Evolutionary conservation across 139 green algal genomes (phyloP).

Genomic region (Yamagishiella unicocca): DNA sequence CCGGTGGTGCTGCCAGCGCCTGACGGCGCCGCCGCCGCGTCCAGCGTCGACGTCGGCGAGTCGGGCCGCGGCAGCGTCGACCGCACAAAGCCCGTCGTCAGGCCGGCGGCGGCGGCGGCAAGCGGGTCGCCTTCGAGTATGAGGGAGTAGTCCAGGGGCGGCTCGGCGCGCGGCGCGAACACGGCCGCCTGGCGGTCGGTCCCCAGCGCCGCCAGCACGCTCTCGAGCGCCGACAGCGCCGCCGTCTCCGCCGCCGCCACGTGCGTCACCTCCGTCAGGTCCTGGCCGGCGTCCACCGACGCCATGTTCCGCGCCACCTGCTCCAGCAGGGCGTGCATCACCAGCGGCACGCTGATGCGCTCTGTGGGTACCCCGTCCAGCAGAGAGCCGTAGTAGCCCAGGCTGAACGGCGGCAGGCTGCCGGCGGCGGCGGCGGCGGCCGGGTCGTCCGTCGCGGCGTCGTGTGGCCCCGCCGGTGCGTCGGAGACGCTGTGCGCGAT

Average conservation of each 20-base stretch:
- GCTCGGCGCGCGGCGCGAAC: not conserved
- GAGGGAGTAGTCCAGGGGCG: constrained; percentile 9
- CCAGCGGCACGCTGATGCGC: constrained; percentile 61
- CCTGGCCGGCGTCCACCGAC: constrained; percentile 21
- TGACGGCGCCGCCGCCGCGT: not conserved
- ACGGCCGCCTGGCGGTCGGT: not conserved
- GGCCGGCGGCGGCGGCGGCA: constrained; percentile 46
- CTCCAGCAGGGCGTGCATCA: constrained; percentile 73
- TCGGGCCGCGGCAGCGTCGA: constrained; percentile 2
- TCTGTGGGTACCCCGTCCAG: constrained; percentile 63
- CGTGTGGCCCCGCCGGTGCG: not conserved
- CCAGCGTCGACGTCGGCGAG: constrained; percentile 41
- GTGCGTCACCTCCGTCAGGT: constrained; percentile 44
- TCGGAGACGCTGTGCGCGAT: not conserved
- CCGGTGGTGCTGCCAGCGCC: not conserved
- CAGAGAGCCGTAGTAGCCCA: constrained; percentile 58
- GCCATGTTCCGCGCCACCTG: constrained; percentile 61
- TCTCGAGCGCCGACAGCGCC: constrained; percentile 37
- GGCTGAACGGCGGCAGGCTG: not conserved
- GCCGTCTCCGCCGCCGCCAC: constrained; percentile 39
- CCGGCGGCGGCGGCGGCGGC: not conserved
- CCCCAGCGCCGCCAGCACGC: constrained; percentile 36
- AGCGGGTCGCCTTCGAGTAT: constrained; percentile 50
- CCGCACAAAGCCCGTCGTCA: constrained; percentile 49
- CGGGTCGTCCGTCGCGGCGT: not conserved